Base-by-base conservation (phyloP, 2,329 filamentous ascomycete species). In the Fusarium sp. region DNA sequence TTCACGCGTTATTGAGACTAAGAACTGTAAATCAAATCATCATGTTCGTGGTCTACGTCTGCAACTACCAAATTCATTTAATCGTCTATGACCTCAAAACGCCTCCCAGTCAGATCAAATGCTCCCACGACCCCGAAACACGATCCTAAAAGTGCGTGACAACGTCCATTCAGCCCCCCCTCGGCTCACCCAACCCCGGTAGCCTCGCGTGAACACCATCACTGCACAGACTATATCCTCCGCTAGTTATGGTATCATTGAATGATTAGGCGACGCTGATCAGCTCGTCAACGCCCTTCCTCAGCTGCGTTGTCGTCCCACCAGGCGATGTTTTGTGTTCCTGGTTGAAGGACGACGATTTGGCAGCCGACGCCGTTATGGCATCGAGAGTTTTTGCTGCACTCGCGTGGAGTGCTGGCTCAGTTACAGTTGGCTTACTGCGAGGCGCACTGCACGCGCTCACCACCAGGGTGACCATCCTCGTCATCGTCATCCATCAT, bases 361-460 rank as follows among this genome's bases (percentile, higher is more conserved):
- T 45, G 52, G 58, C 66, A 70, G 62, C 70, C 67, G 67, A 76
- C 64, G 74, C 67, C 67, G 61, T 69, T 57, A 66, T 65, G 71
- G 70, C 74, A 70, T 65, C 50, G 48, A 61, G 34, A 60, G 56
- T 67, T 75, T 58, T 69, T 72, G 70, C 65, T 77, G 63, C 68
- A 64, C 70, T 66, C 58, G 48, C 13, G 35, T 63, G 30, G 27
- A 27, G 20, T 39, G 32, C 41, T 58, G 64, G 65, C 67, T 63
- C 20, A 61, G 64, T 41, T 39, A 30, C 39, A 23, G 43, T 20
- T 64, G 77, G 50, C 84, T 90, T 95, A 97, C 90, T 97, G 94
- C 37, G 93, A 95, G 67, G 94, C 94, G 84, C 94, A 97, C 87
- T 97, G 94, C 68, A 97, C 94, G 73, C 94, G 91, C 87, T 95